Conservation (phyloP, 176 grass and related monocot species). For the Metroxylon sagu region DNA sequence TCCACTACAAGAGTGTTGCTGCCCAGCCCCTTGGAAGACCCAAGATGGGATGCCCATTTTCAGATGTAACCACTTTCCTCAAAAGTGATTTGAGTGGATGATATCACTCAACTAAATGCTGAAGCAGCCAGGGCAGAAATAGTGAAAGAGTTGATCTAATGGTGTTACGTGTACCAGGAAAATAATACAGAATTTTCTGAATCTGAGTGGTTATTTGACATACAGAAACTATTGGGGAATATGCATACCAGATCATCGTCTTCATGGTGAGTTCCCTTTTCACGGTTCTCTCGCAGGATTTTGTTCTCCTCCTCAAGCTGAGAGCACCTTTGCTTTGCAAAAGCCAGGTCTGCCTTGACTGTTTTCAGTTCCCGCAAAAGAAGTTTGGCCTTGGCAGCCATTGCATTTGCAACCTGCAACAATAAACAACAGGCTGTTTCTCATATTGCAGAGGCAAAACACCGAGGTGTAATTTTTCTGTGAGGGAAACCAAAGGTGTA, state of each 20-base stretch:
- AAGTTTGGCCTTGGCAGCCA: constrained; percentile 20
- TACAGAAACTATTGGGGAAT: neutral
- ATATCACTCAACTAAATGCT: no score
- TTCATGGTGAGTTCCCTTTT: constrained; percentile 7
- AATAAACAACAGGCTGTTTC: constrained; percentile 3
- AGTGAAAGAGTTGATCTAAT: no score
- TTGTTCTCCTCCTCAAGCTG: constrained; percentile 22
- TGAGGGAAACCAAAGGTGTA: no score
- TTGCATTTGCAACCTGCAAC: constrained; percentile 19
- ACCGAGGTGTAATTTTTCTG: no score
- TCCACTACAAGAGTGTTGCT: neutral
- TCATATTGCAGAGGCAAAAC: neutral
- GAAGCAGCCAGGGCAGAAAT: no score
- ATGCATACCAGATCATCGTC: constrained; percentile 19
- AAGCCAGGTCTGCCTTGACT: constrained; percentile 15
- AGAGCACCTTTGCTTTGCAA: constrained; percentile 15
- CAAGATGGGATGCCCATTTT: no score
- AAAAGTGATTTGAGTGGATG: no score
- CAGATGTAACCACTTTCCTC: no score
- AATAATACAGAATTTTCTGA: neutral
- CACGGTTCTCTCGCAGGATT: constrained; percentile 4
- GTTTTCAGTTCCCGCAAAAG: constrained; percentile 17
- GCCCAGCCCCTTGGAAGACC: no score
- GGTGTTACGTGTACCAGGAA: neutral
- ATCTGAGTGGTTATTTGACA: neutral